These are phyloP conservation scores for Pyrenophora teres DNA, from an alignment of 2,329 filamentous ascomycete species.

Conservation along the genomic window DNA sequence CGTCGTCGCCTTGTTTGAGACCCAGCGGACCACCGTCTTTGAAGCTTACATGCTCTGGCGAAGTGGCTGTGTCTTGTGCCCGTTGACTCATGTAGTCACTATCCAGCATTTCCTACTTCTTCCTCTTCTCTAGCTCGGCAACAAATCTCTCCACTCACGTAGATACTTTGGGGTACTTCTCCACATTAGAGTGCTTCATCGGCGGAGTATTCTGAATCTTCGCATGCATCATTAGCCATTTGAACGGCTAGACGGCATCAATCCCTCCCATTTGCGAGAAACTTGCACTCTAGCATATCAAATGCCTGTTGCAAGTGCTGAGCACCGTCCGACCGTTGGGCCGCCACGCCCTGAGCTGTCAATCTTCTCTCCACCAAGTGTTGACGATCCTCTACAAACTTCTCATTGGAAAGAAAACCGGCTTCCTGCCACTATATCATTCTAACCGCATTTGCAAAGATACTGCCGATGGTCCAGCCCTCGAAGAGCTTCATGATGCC, in stretches of 20 bases:
- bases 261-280: constrained; percentile 68
- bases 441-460: constrained; percentile 60
- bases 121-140: constrained; percentile 51
- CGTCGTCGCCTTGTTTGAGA: constrained; percentile 58
- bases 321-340: constrained; percentile 61
- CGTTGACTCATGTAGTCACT: constrained; percentile 45
- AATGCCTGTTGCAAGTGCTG: constrained; percentile 60
- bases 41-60: constrained; percentile 53
- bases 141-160: constrained; percentile 70
- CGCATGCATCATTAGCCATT: constrained; percentile 61
- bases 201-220: constrained; percentile 59
- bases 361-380: constrained; percentile 53
- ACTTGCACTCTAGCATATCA: constrained; percentile 62
- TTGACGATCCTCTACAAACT: constrained; percentile 63
- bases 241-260: constrained; percentile 72
- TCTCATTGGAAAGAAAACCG: constrained; percentile 60
- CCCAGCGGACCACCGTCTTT: constrained; percentile 59
- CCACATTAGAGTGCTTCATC: constrained; percentile 56
- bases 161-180: constrained; percentile 64
- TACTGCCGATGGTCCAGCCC: constrained; percentile 59
- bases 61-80: constrained; percentile 51
- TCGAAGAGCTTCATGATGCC: constrained; percentile 63
- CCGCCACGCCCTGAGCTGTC: constrained; percentile 46
- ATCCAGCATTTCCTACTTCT: constrained; percentile 33
- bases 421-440: constrained; percentile 63